phyloP scores from a whole-genome alignment of 192 early-diverging fungal species.

The Backusella parvicylindrica region DNA sequence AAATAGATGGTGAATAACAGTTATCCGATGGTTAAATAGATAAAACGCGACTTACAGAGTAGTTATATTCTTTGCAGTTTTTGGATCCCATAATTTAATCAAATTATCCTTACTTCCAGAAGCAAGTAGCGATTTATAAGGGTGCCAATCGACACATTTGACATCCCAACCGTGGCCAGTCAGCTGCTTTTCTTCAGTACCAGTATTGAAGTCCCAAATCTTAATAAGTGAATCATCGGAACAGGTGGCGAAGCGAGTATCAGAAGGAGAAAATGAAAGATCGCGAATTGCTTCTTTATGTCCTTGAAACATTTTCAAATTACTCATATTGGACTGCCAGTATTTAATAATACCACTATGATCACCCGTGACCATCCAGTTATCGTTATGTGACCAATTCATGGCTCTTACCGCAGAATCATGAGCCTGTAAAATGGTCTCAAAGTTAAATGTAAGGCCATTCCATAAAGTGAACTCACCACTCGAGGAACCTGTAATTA shows the following conservation, averaged over 20 bases:
- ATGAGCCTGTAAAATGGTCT: slow-evolving; percentile 95
- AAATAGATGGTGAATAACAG: not conserved
- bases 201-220: slow-evolving; percentile 92
- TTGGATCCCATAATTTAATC: slow-evolving; percentile 98
- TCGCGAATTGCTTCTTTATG: slow-evolving; percentile 92
- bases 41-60: slow-evolving; percentile 60
- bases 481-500: slow-evolving; percentile 89
- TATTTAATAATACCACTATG: slow-evolving; percentile 93
- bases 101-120: slow-evolving; percentile 95
- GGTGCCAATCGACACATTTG: slow-evolving; percentile 97
- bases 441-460: slow-evolving; percentile 97
- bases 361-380: slow-evolving; percentile 94
- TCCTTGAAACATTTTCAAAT: slow-evolving; percentile 81
- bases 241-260: slow-evolving; percentile 91
- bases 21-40: not conserved
- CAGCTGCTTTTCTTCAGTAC: slow-evolving; percentile 74
- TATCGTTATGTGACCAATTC: slow-evolving; percentile 95
- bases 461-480: slow-evolving; percentile 99
- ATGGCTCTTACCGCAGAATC: slow-evolving; percentile 92
- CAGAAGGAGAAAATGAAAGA: slow-evolving; percentile 87
- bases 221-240: slow-evolving; percentile 96
- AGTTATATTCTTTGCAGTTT: slow-evolving; percentile 77
- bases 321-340: slow-evolving; percentile 96
- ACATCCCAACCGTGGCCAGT: slow-evolving; percentile 97
- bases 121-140: slow-evolving; percentile 85